Conservation (phyloP, 108 stramenopile species). For the Tribonema minus region DNA sequence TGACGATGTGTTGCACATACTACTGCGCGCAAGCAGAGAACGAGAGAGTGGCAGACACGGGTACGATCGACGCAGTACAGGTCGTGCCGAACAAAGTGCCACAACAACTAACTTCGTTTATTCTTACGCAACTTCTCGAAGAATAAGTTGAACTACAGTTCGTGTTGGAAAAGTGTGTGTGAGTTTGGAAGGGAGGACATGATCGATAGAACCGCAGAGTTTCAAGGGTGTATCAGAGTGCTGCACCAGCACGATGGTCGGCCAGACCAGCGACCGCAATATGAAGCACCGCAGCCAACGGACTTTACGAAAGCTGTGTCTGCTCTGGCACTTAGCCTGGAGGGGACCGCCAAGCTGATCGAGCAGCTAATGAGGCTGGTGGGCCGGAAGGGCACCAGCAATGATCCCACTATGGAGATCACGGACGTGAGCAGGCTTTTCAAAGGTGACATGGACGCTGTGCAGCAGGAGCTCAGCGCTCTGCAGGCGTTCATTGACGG, state of each 20-base stretch:
- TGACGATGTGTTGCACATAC: too few species aligned
- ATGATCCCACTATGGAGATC: constrained; percentile 33
- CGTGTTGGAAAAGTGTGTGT: too few species aligned
- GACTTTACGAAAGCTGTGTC: constrained; percentile 15
- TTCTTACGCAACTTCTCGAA: too few species aligned
- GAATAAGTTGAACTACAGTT: too few species aligned
- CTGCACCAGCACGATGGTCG: constrained; percentile 1
- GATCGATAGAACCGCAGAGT: constrained; percentile 23
- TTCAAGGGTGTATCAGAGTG: constrained; percentile 13
- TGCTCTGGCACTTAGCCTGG: constrained; percentile 19
- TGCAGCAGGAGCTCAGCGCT: constrained; percentile 14
- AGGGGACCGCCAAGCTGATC: constrained; percentile 36
- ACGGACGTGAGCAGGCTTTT: constrained; percentile 31
- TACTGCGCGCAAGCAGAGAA: too few species aligned
- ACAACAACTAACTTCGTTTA: too few species aligned
- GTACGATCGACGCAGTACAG: too few species aligned
- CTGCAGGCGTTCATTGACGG: constrained; percentile 5
- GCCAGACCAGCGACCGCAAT: background rate
- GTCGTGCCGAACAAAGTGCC: too few species aligned
- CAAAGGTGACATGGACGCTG: constrained; percentile 25
- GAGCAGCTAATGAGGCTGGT: constrained; percentile 26
- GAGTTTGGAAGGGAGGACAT: too few species aligned
- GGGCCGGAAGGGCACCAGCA: constrained; percentile 35
- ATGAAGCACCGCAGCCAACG: constrained; percentile 1
- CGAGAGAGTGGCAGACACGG: too few species aligned